Evolutionary conservation across 805 yeast genomes (phyloP).

Genomic region (Wickerhamomyces ciferrii): DNA sequence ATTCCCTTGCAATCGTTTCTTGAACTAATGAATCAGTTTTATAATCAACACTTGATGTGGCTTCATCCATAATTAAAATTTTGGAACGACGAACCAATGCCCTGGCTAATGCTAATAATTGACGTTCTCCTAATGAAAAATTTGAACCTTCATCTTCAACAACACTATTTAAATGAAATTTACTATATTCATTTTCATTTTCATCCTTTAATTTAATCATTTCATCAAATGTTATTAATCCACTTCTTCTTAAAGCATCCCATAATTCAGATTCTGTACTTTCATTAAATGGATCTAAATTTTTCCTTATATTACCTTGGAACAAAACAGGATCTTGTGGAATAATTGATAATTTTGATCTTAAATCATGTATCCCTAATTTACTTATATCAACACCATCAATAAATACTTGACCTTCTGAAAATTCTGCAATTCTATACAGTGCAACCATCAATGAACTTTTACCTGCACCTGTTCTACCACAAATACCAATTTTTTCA

Average conservation of each 20-base stretch:
- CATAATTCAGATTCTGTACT: constrained; percentile 51
- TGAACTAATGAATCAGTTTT: constrained; percentile 70
- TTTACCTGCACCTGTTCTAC: constrained; percentile 62
- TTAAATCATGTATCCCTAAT: constrained; percentile 55
- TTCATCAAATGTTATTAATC: constrained; percentile 39
- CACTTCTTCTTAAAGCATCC: constrained; percentile 55
- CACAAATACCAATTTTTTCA: constrained; percentile 56
- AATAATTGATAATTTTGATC: constrained; percentile 59
- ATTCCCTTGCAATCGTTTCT: constrained; percentile 50
- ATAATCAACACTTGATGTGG: constrained; percentile 72
- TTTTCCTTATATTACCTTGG: constrained; percentile 60
- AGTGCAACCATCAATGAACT: constrained; percentile 55
- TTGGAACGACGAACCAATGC: constrained; percentile 61
- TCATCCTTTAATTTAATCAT: no score
- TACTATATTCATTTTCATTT: constrained; percentile 26
- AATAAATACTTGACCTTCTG: constrained; percentile 47
- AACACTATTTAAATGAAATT: constrained; percentile 53
- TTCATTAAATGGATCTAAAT: constrained; percentile 63
- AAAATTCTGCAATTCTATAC: constrained; percentile 53
- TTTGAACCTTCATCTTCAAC: constrained; percentile 70
- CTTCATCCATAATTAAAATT: constrained; percentile 67
- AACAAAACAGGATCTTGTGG: constrained; percentile 79
- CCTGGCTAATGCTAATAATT: constrained; percentile 62
- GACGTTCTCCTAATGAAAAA: constrained; percentile 69
- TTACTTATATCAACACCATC: constrained; percentile 60